Conservation (phyloP, 345 rosid genomes). For the Aquilaria yunnanensis region DNA sequence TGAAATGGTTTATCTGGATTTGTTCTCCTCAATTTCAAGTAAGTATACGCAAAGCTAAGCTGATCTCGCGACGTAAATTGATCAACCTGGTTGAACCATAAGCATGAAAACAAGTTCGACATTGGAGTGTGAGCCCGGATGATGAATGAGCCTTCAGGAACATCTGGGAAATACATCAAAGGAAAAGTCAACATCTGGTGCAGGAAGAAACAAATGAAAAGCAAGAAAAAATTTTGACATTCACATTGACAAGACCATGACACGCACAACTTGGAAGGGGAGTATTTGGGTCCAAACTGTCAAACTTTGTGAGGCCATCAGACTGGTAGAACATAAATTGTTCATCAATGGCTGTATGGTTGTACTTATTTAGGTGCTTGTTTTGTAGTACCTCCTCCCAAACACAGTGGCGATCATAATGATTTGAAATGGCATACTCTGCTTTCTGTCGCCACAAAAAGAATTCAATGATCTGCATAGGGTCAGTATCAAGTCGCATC, state of each 20-base stretch:
- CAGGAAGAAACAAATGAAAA: slow-evolving; percentile 6
- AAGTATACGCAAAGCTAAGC: slow-evolving; percentile 90
- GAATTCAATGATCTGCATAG: slow-evolving; percentile 70
- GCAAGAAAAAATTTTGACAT: slow-evolving; percentile 1
- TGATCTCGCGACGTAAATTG: slow-evolving; percentile 93
- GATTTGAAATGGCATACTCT: slow-evolving; percentile 94
- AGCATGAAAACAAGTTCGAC: slow-evolving; percentile 92
- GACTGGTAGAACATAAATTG: slow-evolving; percentile 64
- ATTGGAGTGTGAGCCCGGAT: slow-evolving; percentile 85
- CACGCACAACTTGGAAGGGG: slow-evolving; percentile 83
- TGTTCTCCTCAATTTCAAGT: slow-evolving; percentile 66
- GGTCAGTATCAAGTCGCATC: slow-evolving; percentile 80
- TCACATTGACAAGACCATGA: slow-evolving; percentile 7
- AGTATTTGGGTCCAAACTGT: slow-evolving; percentile 47
- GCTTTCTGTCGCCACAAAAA: slow-evolving; percentile 78
- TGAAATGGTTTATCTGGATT: slow-evolving; percentile 67
- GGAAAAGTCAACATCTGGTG: slow-evolving; percentile 15
- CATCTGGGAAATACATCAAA: slow-evolving; percentile 51
- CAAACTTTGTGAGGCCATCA: slow-evolving; percentile 77
- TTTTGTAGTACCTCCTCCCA: slow-evolving; percentile 94
- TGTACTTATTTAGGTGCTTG: slow-evolving; percentile 71
- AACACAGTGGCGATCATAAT: slow-evolving; percentile 90
- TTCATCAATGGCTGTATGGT: slow-evolving; percentile 66
- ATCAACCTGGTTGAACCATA: slow-evolving; percentile 94
- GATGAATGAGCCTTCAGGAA: slow-evolving; percentile 95